phyloP scores from a whole-genome alignment of 148 eudicot genomes.

The Mesembryanthemum crystallinum region DNA sequence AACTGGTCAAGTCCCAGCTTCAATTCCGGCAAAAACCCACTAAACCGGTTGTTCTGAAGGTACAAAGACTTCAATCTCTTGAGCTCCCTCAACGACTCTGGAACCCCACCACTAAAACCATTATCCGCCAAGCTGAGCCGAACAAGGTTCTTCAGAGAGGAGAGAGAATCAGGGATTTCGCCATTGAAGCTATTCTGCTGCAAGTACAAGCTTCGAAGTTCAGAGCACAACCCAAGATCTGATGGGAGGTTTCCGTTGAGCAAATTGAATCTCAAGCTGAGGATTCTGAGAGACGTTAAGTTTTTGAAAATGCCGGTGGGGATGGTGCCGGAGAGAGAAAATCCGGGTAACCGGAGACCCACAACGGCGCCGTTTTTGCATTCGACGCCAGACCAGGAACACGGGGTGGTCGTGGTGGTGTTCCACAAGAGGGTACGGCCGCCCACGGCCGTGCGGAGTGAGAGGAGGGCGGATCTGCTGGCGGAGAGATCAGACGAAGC shows the following conservation, averaged over 20 bases:
- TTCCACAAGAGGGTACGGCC: constrained; percentile 71
- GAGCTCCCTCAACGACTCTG: constrained; percentile 31
- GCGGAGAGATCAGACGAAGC: constrained; percentile 37
- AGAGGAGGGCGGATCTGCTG: constrained; percentile 44
- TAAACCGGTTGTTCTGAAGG: constrained; percentile 52
- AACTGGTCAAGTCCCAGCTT: constrained; percentile 52
- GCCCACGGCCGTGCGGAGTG: constrained; percentile 54
- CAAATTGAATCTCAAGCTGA: constrained; percentile 55
- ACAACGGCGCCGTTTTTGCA: constrained; percentile 47
- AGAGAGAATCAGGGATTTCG: constrained; percentile 30
- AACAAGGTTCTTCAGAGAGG: constrained; percentile 35
- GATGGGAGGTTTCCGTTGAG: constrained; percentile 49
- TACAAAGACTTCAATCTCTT: constrained; percentile 55
- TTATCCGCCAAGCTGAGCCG: constrained; percentile 55
- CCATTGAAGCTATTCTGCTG: constrained; percentile 59
- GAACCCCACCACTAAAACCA: constrained; percentile 52
- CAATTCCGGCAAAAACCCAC: constrained; percentile 63
- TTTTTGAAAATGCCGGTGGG: constrained; percentile 44
- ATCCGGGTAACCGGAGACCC: constrained; percentile 54
- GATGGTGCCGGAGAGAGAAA: constrained; percentile 50
- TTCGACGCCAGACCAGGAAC: constrained; percentile 56
- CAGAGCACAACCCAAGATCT: constrained; percentile 34
- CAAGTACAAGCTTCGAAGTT: constrained; percentile 47
- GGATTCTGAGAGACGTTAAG: constrained; percentile 39
- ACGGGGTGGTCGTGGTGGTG: constrained; percentile 34